Conservation (phyloP, 176 grass and related monocot genomes). For the Aechmea fasciata region DNA sequence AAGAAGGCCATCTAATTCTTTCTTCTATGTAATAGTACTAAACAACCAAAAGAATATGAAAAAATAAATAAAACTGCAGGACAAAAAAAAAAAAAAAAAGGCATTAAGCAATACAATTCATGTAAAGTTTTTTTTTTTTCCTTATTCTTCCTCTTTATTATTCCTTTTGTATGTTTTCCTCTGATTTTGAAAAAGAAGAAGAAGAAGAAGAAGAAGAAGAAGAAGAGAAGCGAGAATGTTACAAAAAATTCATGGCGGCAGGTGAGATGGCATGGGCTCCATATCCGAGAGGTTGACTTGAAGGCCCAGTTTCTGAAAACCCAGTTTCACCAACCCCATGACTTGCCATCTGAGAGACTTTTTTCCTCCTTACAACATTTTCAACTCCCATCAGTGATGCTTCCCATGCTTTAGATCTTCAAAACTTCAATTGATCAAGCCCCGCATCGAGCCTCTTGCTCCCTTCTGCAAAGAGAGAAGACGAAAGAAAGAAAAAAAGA, state of each 20-base stretch:
- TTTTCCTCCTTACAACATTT: neutral
- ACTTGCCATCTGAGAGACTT: slow-evolving; percentile 12
- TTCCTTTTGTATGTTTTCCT: neutral
- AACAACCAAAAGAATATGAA: neutral
- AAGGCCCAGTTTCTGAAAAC: slow-evolving; percentile 20
- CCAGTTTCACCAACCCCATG: slow-evolving; percentile 24
- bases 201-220: neutral
- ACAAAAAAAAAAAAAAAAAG: neutral
- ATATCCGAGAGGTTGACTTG: slow-evolving; percentile 21
- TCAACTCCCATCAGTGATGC: neutral
- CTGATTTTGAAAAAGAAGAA: neutral
- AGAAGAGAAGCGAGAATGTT: slow-evolving; percentile 5
- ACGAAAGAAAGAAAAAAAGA: neutral
- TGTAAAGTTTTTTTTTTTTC: neutral
- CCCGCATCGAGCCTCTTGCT: neutral
- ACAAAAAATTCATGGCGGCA: slow-evolving; percentile 32
- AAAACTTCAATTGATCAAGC: neutral
- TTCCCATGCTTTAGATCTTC: neutral
- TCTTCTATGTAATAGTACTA: neutral
- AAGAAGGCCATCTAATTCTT: neutral
- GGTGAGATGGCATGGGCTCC: slow-evolving; percentile 17
- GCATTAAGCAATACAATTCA: neutral
- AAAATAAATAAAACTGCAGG: too few species aligned
- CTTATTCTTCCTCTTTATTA: neutral
- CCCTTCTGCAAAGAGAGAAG: neutral